Base-by-base conservation (phyloP, 1,139 yeast genomes). In the Yamadazyma triangularis region DNA sequence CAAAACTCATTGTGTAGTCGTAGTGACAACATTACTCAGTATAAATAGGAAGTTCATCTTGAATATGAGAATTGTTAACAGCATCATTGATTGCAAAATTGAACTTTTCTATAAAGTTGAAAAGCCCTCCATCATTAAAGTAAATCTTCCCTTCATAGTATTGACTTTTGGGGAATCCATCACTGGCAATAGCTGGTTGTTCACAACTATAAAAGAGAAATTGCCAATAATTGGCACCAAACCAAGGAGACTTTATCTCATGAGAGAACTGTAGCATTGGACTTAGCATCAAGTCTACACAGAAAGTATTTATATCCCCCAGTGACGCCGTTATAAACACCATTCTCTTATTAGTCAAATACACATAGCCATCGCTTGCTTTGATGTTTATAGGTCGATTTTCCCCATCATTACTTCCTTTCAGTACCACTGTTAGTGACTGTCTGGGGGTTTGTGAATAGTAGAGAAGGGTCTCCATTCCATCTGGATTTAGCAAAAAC, bases 161-260 rank as follows among this genome's bases (percentile, higher is more conserved):
- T 27, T 63, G 58, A 23, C 60, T 45, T 27, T 53, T 54, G 9
- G 73, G 72, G 23, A 67, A 58, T 2, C 77, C 72, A 28, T 71
- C 76, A 29, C 70, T 60, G 4, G 61, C 56, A 3, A 50, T 45
- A 13, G 47, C 32, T 2, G 59, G 55, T 16, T 38, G 40, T 3
- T 51, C 37, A 3, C 58, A 48, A 33, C 67, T 58, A 31, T 49
- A 60, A 42, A 73, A 69, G 26, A 63, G 33, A 28, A 70, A 61
- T 40, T 62, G 60, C 68, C 73, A 71, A 44, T 61, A 68, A 43
- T 72, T 73, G 13, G 76, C 62, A 0, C 79, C 79, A 45, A 73
- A 69, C 77, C 77, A 72, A 1, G 78, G 78, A 13, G 73, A 59
- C 33, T 64, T 59, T 29, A 72, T 41, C 31, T 60, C 54, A 44